These are phyloP conservation scores for Tricholoma sp. DNA, from an alignment of 768 basidiomycete species.

Conservation along the genomic window DNA sequence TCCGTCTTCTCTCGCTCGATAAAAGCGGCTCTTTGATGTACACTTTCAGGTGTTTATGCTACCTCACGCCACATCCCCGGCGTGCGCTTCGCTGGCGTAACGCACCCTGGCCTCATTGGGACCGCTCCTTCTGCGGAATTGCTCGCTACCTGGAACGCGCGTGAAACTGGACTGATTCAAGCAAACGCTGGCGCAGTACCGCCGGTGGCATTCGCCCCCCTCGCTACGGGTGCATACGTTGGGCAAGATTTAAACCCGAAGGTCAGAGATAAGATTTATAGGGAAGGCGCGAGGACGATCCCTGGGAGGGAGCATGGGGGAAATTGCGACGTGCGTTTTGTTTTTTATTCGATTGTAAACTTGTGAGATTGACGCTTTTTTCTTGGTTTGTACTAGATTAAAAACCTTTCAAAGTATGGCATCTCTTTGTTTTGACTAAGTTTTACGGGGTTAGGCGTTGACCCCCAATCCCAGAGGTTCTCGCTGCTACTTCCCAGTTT, in stretches of 20 bases:
- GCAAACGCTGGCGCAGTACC: constrained; percentile 48
- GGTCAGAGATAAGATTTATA: constrained; percentile 46
- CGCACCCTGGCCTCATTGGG: constrained; percentile 72
- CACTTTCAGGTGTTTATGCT: constrained; percentile 55
- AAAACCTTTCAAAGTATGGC: constrained; percentile 60
- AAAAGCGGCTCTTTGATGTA: not conserved
- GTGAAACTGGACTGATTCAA: constrained; percentile 61
- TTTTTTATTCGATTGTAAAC: constrained; percentile 6
- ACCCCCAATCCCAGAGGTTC: constrained; percentile 43
- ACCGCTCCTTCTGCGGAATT: constrained; percentile 73
- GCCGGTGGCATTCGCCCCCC: constrained; percentile 62
- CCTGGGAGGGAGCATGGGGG: constrained; percentile 80
- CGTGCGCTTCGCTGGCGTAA: constrained; percentile 72
- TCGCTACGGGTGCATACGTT: constrained; percentile 56
- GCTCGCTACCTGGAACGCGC: constrained; percentile 68
- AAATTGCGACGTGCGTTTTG: constrained; percentile 59
- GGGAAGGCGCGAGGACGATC: constrained; percentile 68
- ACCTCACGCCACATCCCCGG: constrained; percentile 75
- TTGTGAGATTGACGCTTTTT: not conserved
- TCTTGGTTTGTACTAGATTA: constrained; percentile 47
- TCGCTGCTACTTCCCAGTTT: constrained; percentile 74
- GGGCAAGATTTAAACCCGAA: constrained; percentile 55
- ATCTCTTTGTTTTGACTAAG: not conserved
- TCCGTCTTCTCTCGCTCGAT: not conserved
- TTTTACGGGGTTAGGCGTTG: not conserved